Evolutionary conservation across 2,329 filamentous ascomycete genomes (phyloP), one percentile per base, ranked within the genome.

Genomic region (Cytospora chrysosperma): DNA sequence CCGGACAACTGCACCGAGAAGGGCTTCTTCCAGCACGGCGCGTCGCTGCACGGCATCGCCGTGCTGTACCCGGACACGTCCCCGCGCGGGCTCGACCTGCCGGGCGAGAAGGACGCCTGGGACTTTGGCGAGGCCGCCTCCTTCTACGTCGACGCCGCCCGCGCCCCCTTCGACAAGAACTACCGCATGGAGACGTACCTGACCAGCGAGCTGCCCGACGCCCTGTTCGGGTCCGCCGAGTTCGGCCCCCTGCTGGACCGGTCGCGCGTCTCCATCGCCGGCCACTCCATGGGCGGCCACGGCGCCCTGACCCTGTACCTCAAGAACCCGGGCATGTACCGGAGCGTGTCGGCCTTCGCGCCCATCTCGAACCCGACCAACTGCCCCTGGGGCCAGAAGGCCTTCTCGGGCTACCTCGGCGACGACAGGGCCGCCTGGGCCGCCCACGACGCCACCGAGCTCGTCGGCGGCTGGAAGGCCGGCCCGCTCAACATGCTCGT

Each of bases 181-280:
- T 99, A 99, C 83, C 89, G 88, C 70, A 99, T 99, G 95, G 93
- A 98, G 82, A 87, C 84, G 67, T 99, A 99, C 81, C 84, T 99
- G 69, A 88, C 90, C n/a, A 77, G 85, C 60, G 95, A 99, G 78
- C 87, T 99, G n/a, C 94, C 93, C 0, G 79, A 82, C 19, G 81
- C 88, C 1, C 83, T 98, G 27, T 96, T 93, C 76, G 76, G 77
- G 32, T 81, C 82, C 75, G 75, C 78, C 32, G 82, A 85, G 28
- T 96, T 93, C 77, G 81, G 85, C 32, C 82, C 75, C 69, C 66
- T 86, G 72, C 81, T 99, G 32, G 94, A 98, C 75, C 72, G 76
- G 0, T 77, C 72, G 30, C 83, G 89, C 49, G 87, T 97, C 61
- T 90, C 88, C 76, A 95, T 99, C 72, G 92, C 91, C 49, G 95